These are phyloP conservation scores for Pseudogymnoascus sp. DNA, from an alignment of 2,329 filamentous ascomycete genomes.

Conservation along the genomic window DNA sequence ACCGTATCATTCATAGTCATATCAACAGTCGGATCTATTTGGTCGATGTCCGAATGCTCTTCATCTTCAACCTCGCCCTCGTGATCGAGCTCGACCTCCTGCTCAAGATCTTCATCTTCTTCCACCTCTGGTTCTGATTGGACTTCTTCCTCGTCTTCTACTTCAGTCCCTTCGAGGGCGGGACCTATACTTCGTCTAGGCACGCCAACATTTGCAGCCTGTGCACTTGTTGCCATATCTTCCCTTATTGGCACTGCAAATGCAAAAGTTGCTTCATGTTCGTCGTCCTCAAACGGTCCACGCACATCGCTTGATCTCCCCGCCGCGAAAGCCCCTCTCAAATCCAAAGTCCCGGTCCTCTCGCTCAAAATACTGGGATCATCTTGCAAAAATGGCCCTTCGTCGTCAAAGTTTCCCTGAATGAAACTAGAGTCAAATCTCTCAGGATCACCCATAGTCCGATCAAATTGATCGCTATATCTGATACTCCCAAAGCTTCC, in stretches of 20 bases:
- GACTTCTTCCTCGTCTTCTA: conserved; percentile 14
- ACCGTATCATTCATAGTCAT: conserved; percentile 17
- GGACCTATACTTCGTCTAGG: background rate
- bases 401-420: conserved; percentile 17
- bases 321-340: conserved; percentile 15
- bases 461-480: conserved; percentile 44
- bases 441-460: conserved; percentile 22
- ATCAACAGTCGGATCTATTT: conserved; percentile 6
- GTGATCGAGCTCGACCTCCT: conserved; percentile 19
- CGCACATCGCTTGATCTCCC: conserved; percentile 25
- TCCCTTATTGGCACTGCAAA: conserved; percentile 25
- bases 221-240: background rate
- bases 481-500: conserved; percentile 42
- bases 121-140: conserved; percentile 12
- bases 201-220: background rate
- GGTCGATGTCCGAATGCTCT: conserved; percentile 15
- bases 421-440: conserved; percentile 24
- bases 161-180: conserved; percentile 9
- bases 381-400: conserved; percentile 11
- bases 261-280: conserved; percentile 26
- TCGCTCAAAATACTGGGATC: conserved; percentile 1
- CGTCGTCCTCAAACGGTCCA: conserved; percentile 20
- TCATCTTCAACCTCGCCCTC: conserved; percentile 23
- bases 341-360: conserved; percentile 16
- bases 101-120: conserved; percentile 21